Percentiles rank a stretch among this genome's conserved stretches.
Conservation (phyloP, 2,329 filamentous ascomycete species). For the Emergomyces orientalis region DNA sequence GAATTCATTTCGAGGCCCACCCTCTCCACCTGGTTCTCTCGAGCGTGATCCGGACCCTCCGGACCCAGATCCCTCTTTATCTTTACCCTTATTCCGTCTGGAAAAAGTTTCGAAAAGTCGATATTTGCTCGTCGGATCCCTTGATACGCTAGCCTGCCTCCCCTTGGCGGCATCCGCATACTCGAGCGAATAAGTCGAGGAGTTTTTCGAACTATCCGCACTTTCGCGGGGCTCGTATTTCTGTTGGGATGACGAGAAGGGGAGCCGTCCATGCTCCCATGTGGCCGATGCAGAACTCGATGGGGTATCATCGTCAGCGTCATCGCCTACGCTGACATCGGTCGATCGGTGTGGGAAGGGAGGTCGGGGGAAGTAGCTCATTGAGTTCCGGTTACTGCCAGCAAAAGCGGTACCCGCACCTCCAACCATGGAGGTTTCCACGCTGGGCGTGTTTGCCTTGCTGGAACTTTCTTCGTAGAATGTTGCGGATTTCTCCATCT, state of each 20-base stretch:
- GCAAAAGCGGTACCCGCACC: constrained; percentile 22
- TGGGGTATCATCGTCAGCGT: constrained; percentile 37
- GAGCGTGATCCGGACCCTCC: neutral
- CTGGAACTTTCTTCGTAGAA: constrained; percentile 34
- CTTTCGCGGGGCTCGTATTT: constrained; percentile 35
- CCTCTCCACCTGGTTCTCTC: constrained; percentile 9
- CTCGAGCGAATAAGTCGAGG: constrained; percentile 39
- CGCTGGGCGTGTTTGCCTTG: constrained; percentile 31
- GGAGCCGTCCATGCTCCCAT: constrained; percentile 35
- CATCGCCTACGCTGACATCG: constrained; percentile 24
- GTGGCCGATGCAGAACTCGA: constrained; percentile 37
- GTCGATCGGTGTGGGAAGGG: constrained; percentile 33
- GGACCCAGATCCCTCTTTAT: constrained; percentile 1
- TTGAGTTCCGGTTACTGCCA: constrained; percentile 32
- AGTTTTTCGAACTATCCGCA: constrained; percentile 39
- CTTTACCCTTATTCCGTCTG: constrained; percentile 15
- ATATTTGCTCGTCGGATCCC: constrained; percentile 34
- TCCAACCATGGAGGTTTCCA: constrained; percentile 25
- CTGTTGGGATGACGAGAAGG: constrained; percentile 28
- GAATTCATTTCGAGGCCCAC: constrained; percentile 16
- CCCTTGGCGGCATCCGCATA: constrained; percentile 29
- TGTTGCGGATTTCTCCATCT: constrained; percentile 37
- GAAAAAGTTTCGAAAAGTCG: constrained; percentile 35
- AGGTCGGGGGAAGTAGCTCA: constrained; percentile 34
- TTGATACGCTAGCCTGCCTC: constrained; percentile 31